Evolutionary conservation across 108 stramenopile genomes (phyloP).

Genomic region (Craspedostauros australis): DNA sequence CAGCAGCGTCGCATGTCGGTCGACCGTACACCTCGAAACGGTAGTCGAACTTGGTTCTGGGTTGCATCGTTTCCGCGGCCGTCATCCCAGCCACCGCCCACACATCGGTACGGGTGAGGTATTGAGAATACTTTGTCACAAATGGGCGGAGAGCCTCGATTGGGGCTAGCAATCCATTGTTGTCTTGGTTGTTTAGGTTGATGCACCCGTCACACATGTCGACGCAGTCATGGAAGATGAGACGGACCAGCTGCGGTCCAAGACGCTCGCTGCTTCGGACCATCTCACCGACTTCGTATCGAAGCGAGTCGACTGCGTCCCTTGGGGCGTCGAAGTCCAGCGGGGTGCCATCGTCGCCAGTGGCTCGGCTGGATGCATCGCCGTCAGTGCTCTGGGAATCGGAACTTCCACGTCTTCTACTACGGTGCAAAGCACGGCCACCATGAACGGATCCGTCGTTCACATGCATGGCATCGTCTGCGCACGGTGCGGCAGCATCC

Average conservation of each 20-base stretch:
- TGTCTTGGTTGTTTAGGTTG: slow-evolving; percentile 34
- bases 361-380: no score
- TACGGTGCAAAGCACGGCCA: no score
- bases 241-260: slow-evolving; percentile 42
- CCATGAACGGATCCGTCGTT: no score
- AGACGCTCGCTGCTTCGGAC: no score
- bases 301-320: no score
- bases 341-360: no score
- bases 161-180: slow-evolving; percentile 31
- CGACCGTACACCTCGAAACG: slow-evolving; percentile 9
- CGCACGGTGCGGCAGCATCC: no score
- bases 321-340: no score
- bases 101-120: slow-evolving; percentile 43
- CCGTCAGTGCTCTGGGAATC: no score
- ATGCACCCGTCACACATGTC: slow-evolving; percentile 51
- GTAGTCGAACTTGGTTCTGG: slow-evolving; percentile 11
- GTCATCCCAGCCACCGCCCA: slow-evolving; percentile 43
- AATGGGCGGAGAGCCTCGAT: slow-evolving; percentile 32
- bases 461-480: no score
- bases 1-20: slow-evolving; percentile 4
- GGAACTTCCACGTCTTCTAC: no score
- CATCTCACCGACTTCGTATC: no score
- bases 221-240: slow-evolving; percentile 56
- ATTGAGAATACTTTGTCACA: slow-evolving; percentile 18
- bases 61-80: slow-evolving; percentile 31